Evolutionary conservation across 2,329 filamentous ascomycete species (phyloP).

Genomic region (Sphaerulina musiva): DNA sequence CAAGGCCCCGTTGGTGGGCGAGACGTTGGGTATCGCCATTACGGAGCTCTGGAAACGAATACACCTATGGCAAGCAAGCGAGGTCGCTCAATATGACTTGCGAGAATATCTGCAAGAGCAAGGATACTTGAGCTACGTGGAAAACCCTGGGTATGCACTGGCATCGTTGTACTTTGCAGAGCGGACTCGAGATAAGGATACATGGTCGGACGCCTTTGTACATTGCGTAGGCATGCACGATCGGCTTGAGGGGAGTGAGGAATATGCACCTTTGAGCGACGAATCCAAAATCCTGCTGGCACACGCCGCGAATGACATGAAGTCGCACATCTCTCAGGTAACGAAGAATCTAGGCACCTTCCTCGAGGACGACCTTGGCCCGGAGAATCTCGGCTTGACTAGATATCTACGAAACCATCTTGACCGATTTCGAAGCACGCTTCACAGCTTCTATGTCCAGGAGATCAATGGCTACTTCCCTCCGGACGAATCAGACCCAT

Average conservation of each 20-base stretch:
- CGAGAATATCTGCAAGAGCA: constrained; percentile 60
- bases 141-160: constrained; percentile 61
- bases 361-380: constrained; percentile 63
- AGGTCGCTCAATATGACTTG: constrained; percentile 36
- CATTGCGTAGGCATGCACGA: constrained; percentile 76
- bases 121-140: constrained; percentile 62
- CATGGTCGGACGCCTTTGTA: constrained; percentile 67
- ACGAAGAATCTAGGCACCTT: constrained; percentile 58
- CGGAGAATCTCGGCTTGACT: constrained; percentile 59
- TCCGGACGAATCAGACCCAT: constrained; percentile 48
- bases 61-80: constrained; percentile 38
- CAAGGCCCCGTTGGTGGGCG: constrained; percentile 55
- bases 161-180: constrained; percentile 64
- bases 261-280: constrained; percentile 52
- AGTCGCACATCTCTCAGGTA: constrained; percentile 54
- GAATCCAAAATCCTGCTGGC: constrained; percentile 60
- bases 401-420: constrained; percentile 58
- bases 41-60: constrained; percentile 60
- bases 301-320: constrained; percentile 58
- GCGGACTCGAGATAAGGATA: constrained; percentile 53
- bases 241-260: constrained; percentile 49
- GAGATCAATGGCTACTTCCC: constrained; percentile 65
- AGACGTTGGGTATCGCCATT: constrained; percentile 57
- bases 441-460: constrained; percentile 59
- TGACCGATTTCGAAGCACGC: constrained; percentile 63